These are phyloP conservation scores for Eucalyptus lansdowneana DNA, from an alignment of 345 rosid genomes.

Conservation along the genomic window DNA sequence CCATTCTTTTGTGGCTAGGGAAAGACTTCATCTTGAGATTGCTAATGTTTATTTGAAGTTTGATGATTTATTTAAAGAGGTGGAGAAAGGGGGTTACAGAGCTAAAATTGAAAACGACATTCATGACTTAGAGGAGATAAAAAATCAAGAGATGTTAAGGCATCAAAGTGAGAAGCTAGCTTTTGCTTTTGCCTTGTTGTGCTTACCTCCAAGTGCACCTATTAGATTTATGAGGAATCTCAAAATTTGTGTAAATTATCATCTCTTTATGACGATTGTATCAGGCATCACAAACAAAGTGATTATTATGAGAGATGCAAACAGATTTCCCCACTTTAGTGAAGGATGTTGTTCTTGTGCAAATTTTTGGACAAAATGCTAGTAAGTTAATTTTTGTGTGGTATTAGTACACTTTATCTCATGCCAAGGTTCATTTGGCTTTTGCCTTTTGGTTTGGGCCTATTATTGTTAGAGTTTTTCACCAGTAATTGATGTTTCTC, in stretches of 20 bases:
- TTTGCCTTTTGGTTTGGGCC: neutral
- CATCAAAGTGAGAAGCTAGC: conserved; percentile 77
- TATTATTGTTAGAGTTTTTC: neutral
- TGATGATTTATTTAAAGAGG: conserved; percentile 31
- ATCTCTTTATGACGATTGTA: conserved; percentile 62
- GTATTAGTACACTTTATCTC: neutral
- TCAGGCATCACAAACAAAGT: conserved; percentile 31
- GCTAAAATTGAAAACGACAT: conserved; percentile 31
- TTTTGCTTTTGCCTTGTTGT: conserved; percentile 41
- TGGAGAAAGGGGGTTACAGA: conserved; percentile 38
- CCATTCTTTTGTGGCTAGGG: conserved; percentile 55
- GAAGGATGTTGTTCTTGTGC: conserved; percentile 55
- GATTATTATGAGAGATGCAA: conserved; percentile 59
- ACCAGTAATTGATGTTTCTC: neutral
- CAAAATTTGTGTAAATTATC: conserved; percentile 73
- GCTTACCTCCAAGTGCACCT: conserved; percentile 21
- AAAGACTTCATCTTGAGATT: conserved; percentile 45
- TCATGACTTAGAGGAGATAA: conserved; percentile 43
- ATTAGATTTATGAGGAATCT: conserved; percentile 70
- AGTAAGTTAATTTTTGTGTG: neutral
- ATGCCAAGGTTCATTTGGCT: neutral
- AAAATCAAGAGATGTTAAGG: conserved; percentile 46
- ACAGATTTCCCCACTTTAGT: conserved; percentile 61
- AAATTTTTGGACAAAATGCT: conserved; percentile 46
- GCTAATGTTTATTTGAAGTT: conserved; percentile 33